A percentile compares a stretch with the other conserved stretches of the same genome.
These are phyloP conservation scores for Elongisporangium prolatum DNA, from an alignment of 352 stramenopile genomes.

Conservation along the genomic window DNA sequence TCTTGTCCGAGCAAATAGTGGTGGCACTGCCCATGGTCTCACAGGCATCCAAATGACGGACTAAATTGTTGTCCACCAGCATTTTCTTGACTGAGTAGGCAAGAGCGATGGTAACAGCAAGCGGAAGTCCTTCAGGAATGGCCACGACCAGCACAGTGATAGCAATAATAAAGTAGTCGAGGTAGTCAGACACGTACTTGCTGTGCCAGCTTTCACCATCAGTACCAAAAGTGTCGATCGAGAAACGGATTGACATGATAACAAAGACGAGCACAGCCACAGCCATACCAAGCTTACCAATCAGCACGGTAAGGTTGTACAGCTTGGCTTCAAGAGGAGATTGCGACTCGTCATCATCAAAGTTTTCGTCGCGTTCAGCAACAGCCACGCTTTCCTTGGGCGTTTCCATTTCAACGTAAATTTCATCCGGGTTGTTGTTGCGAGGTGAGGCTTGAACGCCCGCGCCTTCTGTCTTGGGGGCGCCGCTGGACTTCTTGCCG, in stretches of 20 bases:
- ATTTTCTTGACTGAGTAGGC: slow-evolving; percentile 29
- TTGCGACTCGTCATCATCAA: slow-evolving; percentile 3
- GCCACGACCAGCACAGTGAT: slow-evolving; percentile 63
- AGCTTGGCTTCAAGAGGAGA: slow-evolving; percentile 61
- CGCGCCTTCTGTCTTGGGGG: neutral
- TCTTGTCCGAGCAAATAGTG: slow-evolving; percentile 98
- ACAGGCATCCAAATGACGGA: slow-evolving; percentile 76
- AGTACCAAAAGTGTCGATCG: slow-evolving; percentile 22
- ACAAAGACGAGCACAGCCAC: slow-evolving; percentile 43
- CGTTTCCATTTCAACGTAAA: slow-evolving; percentile 17
- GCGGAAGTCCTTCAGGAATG: slow-evolving; percentile 78
- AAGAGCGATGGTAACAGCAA: slow-evolving; percentile 77
- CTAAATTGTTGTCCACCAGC: slow-evolving; percentile 19
- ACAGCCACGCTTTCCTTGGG: neutral
- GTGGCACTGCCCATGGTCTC: slow-evolving; percentile 93
- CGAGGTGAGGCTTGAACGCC: neutral
- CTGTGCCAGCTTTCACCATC: slow-evolving; percentile 14
- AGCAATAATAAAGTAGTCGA: slow-evolving; percentile 65
- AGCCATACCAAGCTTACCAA: slow-evolving; percentile 29
- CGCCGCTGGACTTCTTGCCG: too few species aligned
- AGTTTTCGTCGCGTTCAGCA: slow-evolving; percentile 1
- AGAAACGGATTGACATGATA: slow-evolving; percentile 20
- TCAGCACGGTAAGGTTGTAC: slow-evolving; percentile 41
- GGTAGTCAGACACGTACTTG: slow-evolving; percentile 16
- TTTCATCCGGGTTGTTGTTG: slow-evolving; percentile 1